These are phyloP conservation scores for Naganishia vaughanmartiniae DNA, from an alignment of 768 basidiomycete species.

Conservation along the genomic window DNA sequence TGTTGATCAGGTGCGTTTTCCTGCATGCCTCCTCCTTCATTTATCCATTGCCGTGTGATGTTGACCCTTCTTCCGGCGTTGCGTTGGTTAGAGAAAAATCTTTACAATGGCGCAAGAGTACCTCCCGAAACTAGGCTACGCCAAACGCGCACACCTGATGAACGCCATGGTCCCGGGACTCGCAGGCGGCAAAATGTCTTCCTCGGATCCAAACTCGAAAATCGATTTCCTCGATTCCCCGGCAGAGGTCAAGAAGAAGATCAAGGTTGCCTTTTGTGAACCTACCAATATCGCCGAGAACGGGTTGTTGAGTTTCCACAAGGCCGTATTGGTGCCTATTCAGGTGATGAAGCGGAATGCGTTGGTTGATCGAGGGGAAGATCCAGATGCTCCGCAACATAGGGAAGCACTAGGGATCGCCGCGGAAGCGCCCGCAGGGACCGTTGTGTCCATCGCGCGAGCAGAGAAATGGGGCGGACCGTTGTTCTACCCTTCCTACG, in stretches of 20 bases:
- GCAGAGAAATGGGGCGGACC: slow-evolving; percentile 73
- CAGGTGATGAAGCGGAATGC: slow-evolving; percentile 68
- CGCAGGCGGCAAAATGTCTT: slow-evolving; percentile 94
- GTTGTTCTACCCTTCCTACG: slow-evolving; percentile 68
- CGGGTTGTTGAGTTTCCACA: slow-evolving; percentile 78
- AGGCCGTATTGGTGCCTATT: slow-evolving; percentile 85
- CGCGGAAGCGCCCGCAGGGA: slow-evolving; percentile 71
- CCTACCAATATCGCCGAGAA: slow-evolving; percentile 86
- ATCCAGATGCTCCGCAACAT: slow-evolving; percentile 50
- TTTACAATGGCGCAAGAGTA: slow-evolving; percentile 97
- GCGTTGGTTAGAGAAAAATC: slow-evolving; percentile 97
- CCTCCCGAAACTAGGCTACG: slow-evolving; percentile 87
- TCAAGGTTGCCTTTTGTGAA: slow-evolving; percentile 89
- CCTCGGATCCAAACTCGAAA: slow-evolving; percentile 95
- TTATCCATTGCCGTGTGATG: slow-evolving; percentile 20
- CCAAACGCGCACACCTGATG: slow-evolving; percentile 95
- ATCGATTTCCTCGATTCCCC: slow-evolving; percentile 94
- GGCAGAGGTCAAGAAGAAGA: slow-evolving; percentile 77
- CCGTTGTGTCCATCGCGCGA: slow-evolving; percentile 74
- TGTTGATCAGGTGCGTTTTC: slow-evolving; percentile 75
- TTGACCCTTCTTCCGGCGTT: no score
- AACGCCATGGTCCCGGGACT: slow-evolving; percentile 96
- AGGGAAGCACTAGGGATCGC: slow-evolving; percentile 65
- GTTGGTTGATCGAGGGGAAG: slow-evolving; percentile 54
- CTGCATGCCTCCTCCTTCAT: no score